Base-by-base conservation (phyloP, 352 stramenopile species). In the Thalassiosira oceanica region DNA sequence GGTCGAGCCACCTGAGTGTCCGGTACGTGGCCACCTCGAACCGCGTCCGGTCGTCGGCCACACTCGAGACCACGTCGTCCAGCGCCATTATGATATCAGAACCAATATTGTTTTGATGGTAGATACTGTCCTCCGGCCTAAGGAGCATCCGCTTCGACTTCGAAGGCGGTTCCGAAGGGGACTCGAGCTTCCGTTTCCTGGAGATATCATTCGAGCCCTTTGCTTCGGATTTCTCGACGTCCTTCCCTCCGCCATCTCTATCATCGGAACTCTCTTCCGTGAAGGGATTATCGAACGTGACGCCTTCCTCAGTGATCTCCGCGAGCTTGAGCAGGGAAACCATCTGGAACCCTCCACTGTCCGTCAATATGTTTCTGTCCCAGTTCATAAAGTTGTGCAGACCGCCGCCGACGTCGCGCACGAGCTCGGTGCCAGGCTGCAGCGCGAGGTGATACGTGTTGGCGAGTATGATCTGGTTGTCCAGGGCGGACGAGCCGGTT, bases 281-380 rank as follows among this genome's bases (percentile, higher is more conserved):
- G 60, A 84, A 93, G 42, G 95, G 96, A 53, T 87, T 96, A 73
- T 94, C 80, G 70, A 96, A 97, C 10, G 76, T 78, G 7, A 96
- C 92, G 24, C 89, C 93, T 49, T 96, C 83, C 78, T 97, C 93
- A 8, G 93, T 97, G 61, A 99, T 96, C 61, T 95, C 83, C 18
- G 94, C 96, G n/a, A 98, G 81, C 55, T 95, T 91, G 21, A 96
- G 89, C 28, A 99, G 84, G 44, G 89, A 96, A 58, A 98, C 94
- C 94, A 99, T 98, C 82, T 99, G 95, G 88, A 99, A 99, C 6
- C 96, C 96, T 48, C 96, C 96, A 31, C 89, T 97, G 84, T 99
- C 96, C 1, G 96, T 99, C 28, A 99, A 77, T 53, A 99, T 85
- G 73, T 96, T 96, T 33, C 87, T 79, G 27, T 83, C 70, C 93